These are phyloP conservation scores for Gloeostereum incarnatum DNA, from an alignment of 768 basidiomycete species.

Conservation along the genomic window DNA sequence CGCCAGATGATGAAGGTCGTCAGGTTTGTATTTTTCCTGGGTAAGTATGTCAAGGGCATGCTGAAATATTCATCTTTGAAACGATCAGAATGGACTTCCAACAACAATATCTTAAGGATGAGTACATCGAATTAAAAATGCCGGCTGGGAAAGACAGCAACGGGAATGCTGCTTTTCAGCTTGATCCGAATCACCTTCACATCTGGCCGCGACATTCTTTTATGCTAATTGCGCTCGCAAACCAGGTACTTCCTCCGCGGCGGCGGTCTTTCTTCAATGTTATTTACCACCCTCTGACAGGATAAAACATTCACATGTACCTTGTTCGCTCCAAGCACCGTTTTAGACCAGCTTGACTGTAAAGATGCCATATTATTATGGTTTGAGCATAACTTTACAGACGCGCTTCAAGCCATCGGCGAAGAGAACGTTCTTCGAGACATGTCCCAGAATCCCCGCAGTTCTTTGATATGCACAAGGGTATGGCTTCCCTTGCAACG, in stretches of 20 bases:
- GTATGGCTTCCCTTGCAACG: slow-evolving; percentile 30
- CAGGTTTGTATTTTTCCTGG: slow-evolving; percentile 45
- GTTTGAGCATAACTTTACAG: slow-evolving; percentile 81
- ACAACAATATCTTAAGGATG: slow-evolving; percentile 92
- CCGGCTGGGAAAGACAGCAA: slow-evolving; percentile 60
- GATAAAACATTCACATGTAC: slow-evolving; percentile 98
- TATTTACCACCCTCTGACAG: slow-evolving; percentile 27
- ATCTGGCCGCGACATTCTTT: slow-evolving; percentile 99
- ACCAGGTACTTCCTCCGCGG: slow-evolving; percentile 57
- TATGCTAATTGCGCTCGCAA: slow-evolving; percentile 98
- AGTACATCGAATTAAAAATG: slow-evolving; percentile 96
- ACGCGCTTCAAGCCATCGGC: slow-evolving; percentile 82
- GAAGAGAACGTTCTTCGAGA: slow-evolving; percentile 67
- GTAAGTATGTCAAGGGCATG: slow-evolving; percentile 12
- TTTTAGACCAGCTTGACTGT: slow-evolving; percentile 59
- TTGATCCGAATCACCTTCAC: slow-evolving; percentile 94
- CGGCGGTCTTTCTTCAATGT: slow-evolving; percentile 5
- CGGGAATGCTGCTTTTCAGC: slow-evolving; percentile 62
- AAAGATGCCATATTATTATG: slow-evolving; percentile 53
- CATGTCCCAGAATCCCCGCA: slow-evolving; percentile 79
- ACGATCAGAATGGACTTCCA: slow-evolving; percentile 81
- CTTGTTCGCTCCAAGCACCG: slow-evolving; percentile 78
- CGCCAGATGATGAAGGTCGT: slow-evolving; percentile 93
- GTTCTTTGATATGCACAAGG: slow-evolving; percentile 87
- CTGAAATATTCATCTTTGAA: slow-evolving; percentile 1